Percentiles rank a stretch among this genome's conserved stretches.
phyloP scores from a whole-genome alignment of 1,284 basidiomycete species.

The Takashimella koratensis region DNA sequence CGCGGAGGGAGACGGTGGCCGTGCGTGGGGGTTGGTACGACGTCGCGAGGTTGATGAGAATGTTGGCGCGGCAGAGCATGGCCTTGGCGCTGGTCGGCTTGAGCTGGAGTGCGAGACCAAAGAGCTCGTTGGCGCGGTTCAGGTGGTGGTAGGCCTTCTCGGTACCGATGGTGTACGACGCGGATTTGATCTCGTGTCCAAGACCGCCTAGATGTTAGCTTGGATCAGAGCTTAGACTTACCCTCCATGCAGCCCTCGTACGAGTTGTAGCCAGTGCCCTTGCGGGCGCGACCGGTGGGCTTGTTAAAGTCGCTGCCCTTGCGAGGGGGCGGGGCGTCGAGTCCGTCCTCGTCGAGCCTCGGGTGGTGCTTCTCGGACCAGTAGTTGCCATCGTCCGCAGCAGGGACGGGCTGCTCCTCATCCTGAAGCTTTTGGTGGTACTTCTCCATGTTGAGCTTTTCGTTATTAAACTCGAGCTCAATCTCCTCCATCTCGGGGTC shows the following conservation, averaged over 20 bases:
- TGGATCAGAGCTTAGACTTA: slow-evolving; percentile 16
- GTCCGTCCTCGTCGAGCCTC: background rate
- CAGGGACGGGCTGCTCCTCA: background rate
- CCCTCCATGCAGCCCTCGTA: slow-evolving; percentile 44
- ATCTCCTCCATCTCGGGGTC: background rate
- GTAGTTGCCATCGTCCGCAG: background rate
- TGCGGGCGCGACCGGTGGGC: background rate
- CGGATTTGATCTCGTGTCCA: slow-evolving; percentile 41
- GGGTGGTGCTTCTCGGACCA: background rate
- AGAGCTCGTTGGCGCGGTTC: slow-evolving; percentile 38
- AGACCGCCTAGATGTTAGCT: slow-evolving; percentile 25
- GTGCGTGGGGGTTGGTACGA: slow-evolving; percentile 30
- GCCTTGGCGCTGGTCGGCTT: slow-evolving; percentile 28
- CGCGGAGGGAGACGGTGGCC: slow-evolving; percentile 28
- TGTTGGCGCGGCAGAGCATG: slow-evolving; percentile 34
- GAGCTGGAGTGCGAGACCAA: slow-evolving; percentile 27
- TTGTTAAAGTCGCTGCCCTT: background rate
- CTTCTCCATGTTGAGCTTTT: background rate
- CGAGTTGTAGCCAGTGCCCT: slow-evolving; percentile 16
- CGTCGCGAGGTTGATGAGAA: slow-evolving; percentile 35
- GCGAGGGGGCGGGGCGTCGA: background rate
- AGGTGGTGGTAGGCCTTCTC: slow-evolving; percentile 44
- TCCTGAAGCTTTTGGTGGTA: background rate
- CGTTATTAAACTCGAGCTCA: background rate
- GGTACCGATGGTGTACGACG: slow-evolving; percentile 32